These are phyloP conservation scores for Backusella liffmaniae DNA, from an alignment of 192 early-diverging fungal genomes.

Conservation along the genomic window DNA sequence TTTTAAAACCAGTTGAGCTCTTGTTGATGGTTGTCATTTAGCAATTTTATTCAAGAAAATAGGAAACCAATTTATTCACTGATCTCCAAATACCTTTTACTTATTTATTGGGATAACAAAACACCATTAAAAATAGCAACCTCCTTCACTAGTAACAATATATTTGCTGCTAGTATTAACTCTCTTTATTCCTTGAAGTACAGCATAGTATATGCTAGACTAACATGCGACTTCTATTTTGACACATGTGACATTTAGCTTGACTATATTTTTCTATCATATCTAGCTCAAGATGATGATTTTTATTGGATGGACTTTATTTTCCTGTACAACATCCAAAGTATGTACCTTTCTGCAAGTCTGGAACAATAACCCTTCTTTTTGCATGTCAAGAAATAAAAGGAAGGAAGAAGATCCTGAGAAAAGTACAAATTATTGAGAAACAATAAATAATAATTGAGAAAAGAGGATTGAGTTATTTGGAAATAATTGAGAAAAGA, in stretches of 20 bases:
- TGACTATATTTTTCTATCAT: not conserved
- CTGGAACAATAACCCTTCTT: not conserved
- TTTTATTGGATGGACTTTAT: not conserved
- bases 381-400: not conserved
- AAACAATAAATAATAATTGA: too few species aligned
- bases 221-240: not conserved
- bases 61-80: not conserved
- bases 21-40: not conserved
- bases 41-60: not conserved
- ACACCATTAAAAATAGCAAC: too few species aligned
- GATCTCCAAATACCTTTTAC: too few species aligned
- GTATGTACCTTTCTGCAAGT: not conserved
- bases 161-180: too few species aligned
- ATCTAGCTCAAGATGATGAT: not conserved
- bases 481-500: too few species aligned
- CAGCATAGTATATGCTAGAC: not conserved
- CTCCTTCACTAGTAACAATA: too few species aligned
- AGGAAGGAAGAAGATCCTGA: not conserved
- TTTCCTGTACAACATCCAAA: not conserved
- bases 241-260: not conserved
- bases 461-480: too few species aligned
- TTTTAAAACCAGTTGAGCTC: too few species aligned
- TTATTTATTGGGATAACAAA: too few species aligned
- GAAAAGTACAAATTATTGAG: too few species aligned
- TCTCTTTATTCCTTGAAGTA: not conserved